Base-by-base conservation (phyloP, 2,329 filamentous ascomycete genomes). In the Pezicula radicicola region DNA sequence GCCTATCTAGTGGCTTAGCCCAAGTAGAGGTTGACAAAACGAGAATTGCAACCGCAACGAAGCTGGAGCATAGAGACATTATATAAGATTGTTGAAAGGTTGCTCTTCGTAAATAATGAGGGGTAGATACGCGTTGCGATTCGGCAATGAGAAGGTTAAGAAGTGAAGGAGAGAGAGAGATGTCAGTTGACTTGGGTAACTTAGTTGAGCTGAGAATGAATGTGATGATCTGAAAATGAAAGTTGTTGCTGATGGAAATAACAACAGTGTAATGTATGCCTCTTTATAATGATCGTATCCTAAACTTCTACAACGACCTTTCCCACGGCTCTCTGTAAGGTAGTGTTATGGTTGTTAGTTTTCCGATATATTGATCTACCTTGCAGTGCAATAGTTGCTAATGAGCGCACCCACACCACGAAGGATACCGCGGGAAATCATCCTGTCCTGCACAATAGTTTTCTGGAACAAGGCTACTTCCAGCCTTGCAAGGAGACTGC, bases 301-400 rank as follows among this genome's bases (percentile, higher is more conserved):
- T 9, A 42, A 25, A 25, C 6, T 13, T 25, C 3, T 25, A 13
- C 18, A 42, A 16, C 16, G 18, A 12, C 42, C 28, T 25, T 27
- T 10, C 13, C 25, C 50, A 21, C 37, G 47, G 10, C 30, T 43
- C 45, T 28, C n/a, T 18, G 37, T 21, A 50, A 28, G 36, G 33
- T 44, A 41, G 27, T 44, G 45, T 39, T 18, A 36, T 46, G 46
- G 46, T 25, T 40, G 10, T 36, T 50, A 18, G 37, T 36, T 40
- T n/a, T n/a, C 36, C 40, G 30, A 51, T 55, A 46, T 54, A 54
- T 53, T 46, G 40, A 15, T 25, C 28, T 30, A 47, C 53, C 50
- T 55, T 55, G 50, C 53, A 55, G 53, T 16, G 40, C 41, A 30
- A 40, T n/a, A 13, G 18, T 46, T 27, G 15, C 18, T 21, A 28